Evolutionary conservation across 345 rosid species (phyloP).

Genomic region (Citrus reticulata): DNA sequence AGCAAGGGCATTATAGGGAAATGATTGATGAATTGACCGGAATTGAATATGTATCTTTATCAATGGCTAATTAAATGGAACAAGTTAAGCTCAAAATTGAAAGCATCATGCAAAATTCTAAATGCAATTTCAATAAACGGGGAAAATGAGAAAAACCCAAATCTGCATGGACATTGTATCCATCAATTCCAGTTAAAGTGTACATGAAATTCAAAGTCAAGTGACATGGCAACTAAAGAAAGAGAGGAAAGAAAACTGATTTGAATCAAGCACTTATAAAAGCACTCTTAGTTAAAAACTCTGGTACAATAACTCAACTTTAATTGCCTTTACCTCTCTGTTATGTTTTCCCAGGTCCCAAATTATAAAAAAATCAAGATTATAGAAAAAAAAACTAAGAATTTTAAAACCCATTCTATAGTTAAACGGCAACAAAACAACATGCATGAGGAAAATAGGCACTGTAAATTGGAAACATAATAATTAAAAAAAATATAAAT

Average conservation of each 20-base stretch:
- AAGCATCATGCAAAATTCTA: neutral
- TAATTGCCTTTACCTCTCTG: neutral
- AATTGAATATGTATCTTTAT: neutral
- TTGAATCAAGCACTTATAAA: neutral
- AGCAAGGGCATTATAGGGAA: neutral
- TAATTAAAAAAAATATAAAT: too few species aligned
- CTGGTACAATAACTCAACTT: too few species aligned
- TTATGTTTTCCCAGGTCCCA: neutral
- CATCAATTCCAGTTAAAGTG: too few species aligned
- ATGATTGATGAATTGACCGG: neutral
- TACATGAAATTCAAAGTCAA: neutral
- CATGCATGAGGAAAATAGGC: too few species aligned
- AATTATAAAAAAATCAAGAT: too few species aligned
- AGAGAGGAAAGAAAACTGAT: neutral
- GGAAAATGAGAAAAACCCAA: neutral
- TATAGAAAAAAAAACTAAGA: too few species aligned
- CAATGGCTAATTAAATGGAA: neutral
- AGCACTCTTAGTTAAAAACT: neutral
- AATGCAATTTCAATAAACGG: neutral
- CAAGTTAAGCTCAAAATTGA: slow-evolving; percentile 11
- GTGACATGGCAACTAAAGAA: neutral
- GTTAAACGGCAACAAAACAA: too few species aligned
- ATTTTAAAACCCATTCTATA: too few species aligned
- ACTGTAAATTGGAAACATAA: too few species aligned
- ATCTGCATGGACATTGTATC: too few species aligned